Evolutionary conservation across 768 basidiomycete genomes (phyloP).

Genomic region (Dioszegia aurantiaca): DNA sequence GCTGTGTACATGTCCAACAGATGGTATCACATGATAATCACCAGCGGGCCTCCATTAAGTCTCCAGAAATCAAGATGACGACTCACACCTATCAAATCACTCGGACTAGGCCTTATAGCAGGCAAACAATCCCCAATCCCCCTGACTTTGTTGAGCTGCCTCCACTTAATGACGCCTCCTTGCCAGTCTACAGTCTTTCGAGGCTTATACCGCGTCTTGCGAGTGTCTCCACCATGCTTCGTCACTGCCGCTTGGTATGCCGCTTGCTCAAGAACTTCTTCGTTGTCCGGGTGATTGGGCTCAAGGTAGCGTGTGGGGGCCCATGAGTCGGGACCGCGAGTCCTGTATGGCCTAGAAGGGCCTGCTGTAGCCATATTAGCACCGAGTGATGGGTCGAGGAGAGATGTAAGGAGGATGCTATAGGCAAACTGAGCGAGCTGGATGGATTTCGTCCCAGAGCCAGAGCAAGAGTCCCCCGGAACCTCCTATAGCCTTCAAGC

Average conservation of each 20-base stretch:
- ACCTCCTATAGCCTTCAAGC: too few relatives aligned
- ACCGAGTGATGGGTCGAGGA: background rate
- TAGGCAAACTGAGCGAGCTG: background rate
- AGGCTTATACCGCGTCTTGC: conserved; percentile 72
- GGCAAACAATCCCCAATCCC: conserved; percentile 58
- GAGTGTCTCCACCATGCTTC: conserved; percentile 55
- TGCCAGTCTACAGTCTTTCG: conserved; percentile 92
- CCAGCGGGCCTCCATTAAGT: too few relatives aligned
- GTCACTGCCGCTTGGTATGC: conserved; percentile 75
- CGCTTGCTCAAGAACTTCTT: conserved; percentile 71
- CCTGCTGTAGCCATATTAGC: conserved; percentile 6
- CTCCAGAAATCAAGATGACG: too few relatives aligned
- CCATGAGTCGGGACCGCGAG: conserved; percentile 58
- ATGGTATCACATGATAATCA: too few relatives aligned
- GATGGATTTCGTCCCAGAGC: background rate
- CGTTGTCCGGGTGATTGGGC: conserved; percentile 66
- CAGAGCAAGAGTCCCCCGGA: background rate
- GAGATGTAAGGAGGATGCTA: conserved; percentile 1
- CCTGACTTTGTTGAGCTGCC: conserved; percentile 61
- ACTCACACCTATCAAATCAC: conserved; percentile 78
- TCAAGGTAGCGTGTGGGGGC: conserved; percentile 67
- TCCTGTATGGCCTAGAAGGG: conserved; percentile 6
- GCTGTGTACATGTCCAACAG: too few relatives aligned
- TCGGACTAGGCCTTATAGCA: conserved; percentile 68
- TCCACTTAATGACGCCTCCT: conserved; percentile 81